Conservation (phyloP, 441 rosid genomes). For the Eruca vesicaria region DNA sequence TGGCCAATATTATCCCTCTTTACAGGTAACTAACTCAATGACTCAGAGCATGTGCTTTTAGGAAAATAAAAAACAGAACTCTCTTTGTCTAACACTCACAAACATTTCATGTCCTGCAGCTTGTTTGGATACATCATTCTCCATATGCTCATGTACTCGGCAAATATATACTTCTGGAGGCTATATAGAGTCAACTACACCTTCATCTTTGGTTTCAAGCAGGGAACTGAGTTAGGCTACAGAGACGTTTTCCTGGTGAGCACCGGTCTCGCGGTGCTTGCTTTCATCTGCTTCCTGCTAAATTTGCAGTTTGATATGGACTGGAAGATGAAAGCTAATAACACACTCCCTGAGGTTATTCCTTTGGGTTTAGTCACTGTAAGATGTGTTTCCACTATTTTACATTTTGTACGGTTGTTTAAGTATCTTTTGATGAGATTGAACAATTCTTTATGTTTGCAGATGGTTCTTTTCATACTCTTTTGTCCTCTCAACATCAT, state of each 20-base stretch:
- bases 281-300: slow-evolving; percentile 51
- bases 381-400: slow-evolving; percentile 26
- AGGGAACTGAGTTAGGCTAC: slow-evolving; percentile 66
- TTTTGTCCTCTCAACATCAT: slow-evolving; percentile 59
- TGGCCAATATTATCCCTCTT: slow-evolving; percentile 69
- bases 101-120: slow-evolving; percentile 48
- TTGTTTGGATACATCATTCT: slow-evolving; percentile 60
- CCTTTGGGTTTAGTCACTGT: slow-evolving; percentile 61
- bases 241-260: slow-evolving; percentile 63
- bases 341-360: slow-evolving; percentile 49
- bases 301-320: slow-evolving; percentile 59
- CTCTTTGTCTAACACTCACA: slow-evolving; percentile 5
- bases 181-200: slow-evolving; percentile 64
- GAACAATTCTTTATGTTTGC: slow-evolving; percentile 1
- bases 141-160: slow-evolving; percentile 61
- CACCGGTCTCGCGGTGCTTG: slow-evolving; percentile 61
- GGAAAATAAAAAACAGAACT: too few species aligned
- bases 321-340: slow-evolving; percentile 37
- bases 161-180: slow-evolving; percentile 70
- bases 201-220: slow-evolving; percentile 71
- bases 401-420: background rate
- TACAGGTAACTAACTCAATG: slow-evolving; percentile 52
- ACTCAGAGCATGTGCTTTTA: background rate
- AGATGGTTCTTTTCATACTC: slow-evolving; percentile 49
- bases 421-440: background rate